Percentiles rank a stretch among this genome's conserved stretches.
These are phyloP conservation scores for Astrothelium subdiscretum DNA, from an alignment of 495 filamentous ascomycete genomes.

Conservation along the genomic window DNA sequence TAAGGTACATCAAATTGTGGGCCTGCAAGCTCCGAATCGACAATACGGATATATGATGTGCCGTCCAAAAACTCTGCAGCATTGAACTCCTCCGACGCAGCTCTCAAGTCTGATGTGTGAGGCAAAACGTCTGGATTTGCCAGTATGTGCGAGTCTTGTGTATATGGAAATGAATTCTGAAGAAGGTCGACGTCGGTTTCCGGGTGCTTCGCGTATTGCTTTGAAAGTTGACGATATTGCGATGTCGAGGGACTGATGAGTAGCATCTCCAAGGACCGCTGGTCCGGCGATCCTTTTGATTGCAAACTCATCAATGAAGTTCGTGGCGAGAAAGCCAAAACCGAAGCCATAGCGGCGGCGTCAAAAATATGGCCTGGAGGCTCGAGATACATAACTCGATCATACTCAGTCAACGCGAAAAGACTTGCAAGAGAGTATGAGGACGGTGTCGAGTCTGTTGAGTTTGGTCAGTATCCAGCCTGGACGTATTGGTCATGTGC, in stretches of 20 bases:
- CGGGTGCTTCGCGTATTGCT: constrained; percentile 6
- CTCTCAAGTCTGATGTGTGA: constrained; percentile 2
- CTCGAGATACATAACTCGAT: constrained; percentile 31
- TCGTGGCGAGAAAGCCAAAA: constrained; percentile 29
- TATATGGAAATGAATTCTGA: constrained; percentile 17
- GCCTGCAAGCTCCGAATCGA: constrained; percentile 32
- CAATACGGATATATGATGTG: constrained; percentile 33
- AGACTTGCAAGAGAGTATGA: constrained; percentile 31
- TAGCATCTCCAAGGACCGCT: constrained; percentile 17
- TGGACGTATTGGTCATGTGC: not conserved
- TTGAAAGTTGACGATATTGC: constrained; percentile 12
- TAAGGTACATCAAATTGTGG: constrained; percentile 36
- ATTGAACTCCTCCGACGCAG: constrained; percentile 26
- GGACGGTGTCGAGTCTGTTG: constrained; percentile 15
- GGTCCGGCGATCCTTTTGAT: constrained; percentile 17
- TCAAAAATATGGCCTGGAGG: constrained; percentile 34
- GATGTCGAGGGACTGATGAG: constrained; percentile 23
- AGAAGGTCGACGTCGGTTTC: constrained; percentile 23
- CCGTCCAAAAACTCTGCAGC: constrained; percentile 26
- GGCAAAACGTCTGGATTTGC: constrained; percentile 4
- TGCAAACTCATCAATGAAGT: constrained; percentile 27
- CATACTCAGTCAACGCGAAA: constrained; percentile 32
- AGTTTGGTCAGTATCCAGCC: not conserved
- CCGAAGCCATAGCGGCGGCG: constrained; percentile 29
- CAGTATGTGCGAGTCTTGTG: constrained; percentile 1